Evolutionary conservation across 768 basidiomycete genomes (phyloP).

Genomic region (Leccinum rimulosum): DNA sequence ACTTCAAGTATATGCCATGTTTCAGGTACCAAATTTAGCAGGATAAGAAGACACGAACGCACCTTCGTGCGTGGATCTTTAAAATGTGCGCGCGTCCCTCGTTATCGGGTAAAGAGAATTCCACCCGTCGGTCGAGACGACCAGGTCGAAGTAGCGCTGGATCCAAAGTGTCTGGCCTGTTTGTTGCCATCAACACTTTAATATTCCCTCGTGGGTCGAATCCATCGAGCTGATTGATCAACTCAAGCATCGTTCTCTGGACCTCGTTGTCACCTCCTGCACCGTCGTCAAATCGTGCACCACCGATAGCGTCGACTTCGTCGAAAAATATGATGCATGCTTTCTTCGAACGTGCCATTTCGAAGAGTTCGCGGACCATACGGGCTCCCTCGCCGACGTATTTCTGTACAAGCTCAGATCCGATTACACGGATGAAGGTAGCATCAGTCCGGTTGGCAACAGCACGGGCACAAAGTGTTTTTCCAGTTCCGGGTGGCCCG

Average conservation of each 20-base stretch:
- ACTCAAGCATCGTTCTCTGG: constrained; percentile 97
- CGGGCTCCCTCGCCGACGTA: constrained; percentile 99
- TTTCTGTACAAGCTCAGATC: constrained; percentile 99
- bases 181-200: constrained; percentile 99
- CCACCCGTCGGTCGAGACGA: constrained; percentile 93
- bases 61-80: constrained; percentile 95
- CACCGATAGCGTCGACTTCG: constrained; percentile 97
- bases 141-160: constrained; percentile 95
- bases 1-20: constrained; percentile 38
- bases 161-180: constrained; percentile 98
- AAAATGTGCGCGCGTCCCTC: constrained; percentile 97
- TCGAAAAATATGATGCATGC: constrained; percentile 99
- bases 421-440: constrained; percentile 98
- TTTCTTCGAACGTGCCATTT: constrained; percentile 98
- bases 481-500: constrained; percentile 97
- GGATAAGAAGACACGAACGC: constrained; percentile 14
- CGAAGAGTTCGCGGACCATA: constrained; percentile 98
- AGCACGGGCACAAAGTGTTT: constrained; percentile 96
- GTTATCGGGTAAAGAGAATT: constrained; percentile 91
- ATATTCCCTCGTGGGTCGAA: constrained; percentile 99
- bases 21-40: neutral
- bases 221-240: constrained; percentile 98
- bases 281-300: constrained; percentile 96
- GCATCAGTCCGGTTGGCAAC: constrained; percentile 99
- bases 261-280: constrained; percentile 99